Evolutionary conservation across 441 rosid species (phyloP).

Genomic region (Corymbia calophylla): DNA sequence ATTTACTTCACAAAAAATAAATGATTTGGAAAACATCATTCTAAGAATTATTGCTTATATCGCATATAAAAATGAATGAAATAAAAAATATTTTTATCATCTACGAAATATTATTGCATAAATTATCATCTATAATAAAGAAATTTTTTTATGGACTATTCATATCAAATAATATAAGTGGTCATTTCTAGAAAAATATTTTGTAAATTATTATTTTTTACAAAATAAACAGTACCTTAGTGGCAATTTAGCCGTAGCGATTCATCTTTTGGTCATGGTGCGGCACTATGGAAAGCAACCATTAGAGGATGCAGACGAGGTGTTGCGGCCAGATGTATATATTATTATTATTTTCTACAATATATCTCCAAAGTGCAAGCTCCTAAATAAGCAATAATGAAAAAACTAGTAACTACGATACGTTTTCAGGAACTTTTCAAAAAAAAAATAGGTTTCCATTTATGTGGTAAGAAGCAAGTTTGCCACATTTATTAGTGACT

Average conservation of each 20-base stretch:
- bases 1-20: fast-evolving
- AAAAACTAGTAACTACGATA: background rate
- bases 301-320: background rate
- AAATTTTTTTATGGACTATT: too few relatives aligned
- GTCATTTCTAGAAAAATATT: too few relatives aligned
- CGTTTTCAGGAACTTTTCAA: background rate
- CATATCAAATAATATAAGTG: too few relatives aligned
- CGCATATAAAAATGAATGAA: too few relatives aligned
- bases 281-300: background rate
- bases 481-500: background rate
- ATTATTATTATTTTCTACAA: background rate
- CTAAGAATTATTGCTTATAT: too few relatives aligned
- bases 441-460: background rate
- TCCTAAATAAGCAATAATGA: background rate
- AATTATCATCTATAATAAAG: too few relatives aligned
- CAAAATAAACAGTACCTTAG: too few relatives aligned
- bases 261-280: background rate
- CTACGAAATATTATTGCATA: too few relatives aligned
- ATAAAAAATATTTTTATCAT: too few relatives aligned
- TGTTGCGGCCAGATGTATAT: background rate
- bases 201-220: too few relatives aligned
- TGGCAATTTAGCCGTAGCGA: background rate
- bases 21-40: too few relatives aligned
- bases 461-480: background rate
- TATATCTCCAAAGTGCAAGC: background rate